phyloP scores from a whole-genome alignment of 2,329 filamentous ascomycete species.

The Amphichorda felina region DNA sequence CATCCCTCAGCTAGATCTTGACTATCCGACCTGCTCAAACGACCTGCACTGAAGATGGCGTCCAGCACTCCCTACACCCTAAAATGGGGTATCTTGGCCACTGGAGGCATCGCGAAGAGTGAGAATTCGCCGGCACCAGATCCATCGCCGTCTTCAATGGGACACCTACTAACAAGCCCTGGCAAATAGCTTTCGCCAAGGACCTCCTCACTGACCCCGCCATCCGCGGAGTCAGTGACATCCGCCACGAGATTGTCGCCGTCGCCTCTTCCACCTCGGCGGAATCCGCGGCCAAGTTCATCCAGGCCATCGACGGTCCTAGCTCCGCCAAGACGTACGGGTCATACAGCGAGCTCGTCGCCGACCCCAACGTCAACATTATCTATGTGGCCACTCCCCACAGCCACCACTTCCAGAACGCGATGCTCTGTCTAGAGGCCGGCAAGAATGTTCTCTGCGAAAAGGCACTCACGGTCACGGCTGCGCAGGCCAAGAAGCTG shows the following conservation, averaged over 20 bases:
- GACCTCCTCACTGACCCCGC: constrained; percentile 68
- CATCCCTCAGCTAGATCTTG: too few species aligned
- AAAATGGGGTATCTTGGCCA: constrained; percentile 51
- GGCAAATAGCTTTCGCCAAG: constrained; percentile 51
- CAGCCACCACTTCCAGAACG: constrained; percentile 87
- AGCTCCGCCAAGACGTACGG: constrained; percentile 60
- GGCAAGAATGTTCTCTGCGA: constrained; percentile 87
- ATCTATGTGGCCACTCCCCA: constrained; percentile 86
- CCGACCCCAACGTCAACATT: constrained; percentile 69
- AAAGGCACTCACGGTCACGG: constrained; percentile 81
- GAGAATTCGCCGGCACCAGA: constrained; percentile 10
- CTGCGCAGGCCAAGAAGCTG: constrained; percentile 61
- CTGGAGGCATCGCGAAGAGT: constrained; percentile 47
- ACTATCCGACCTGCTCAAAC: too few species aligned
- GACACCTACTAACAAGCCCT: neutral
- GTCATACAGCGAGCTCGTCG: constrained; percentile 71
- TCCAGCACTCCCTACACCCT: constrained; percentile 29
- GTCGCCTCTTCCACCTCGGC: constrained; percentile 69
- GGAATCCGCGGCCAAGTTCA: constrained; percentile 58
- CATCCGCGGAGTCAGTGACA: constrained; percentile 55
- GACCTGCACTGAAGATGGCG: constrained; percentile 14
- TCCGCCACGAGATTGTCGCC: constrained; percentile 67
- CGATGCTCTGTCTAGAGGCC: constrained; percentile 69
- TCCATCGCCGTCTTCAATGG: neutral
- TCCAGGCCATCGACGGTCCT: constrained; percentile 59